phyloP scores from a whole-genome alignment of 2,329 filamentous ascomycete species.

The Podosphaera xanthii region DNA sequence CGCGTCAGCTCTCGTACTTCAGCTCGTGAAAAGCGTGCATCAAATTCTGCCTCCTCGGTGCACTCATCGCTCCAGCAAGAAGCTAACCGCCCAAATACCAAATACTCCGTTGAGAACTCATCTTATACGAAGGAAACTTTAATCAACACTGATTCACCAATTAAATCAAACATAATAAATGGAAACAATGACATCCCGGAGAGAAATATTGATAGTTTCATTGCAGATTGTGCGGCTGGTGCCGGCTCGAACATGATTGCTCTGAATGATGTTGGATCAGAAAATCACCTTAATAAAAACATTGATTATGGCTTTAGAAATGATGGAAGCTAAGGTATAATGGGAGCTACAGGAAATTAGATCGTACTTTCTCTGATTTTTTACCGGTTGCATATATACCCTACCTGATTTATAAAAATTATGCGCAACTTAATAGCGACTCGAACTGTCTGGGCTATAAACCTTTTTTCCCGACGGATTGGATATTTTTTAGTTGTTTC shows the following conservation, averaged over 20 bases:
- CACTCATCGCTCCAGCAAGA: not conserved
- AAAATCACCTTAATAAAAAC: not conserved
- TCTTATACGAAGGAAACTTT: not conserved
- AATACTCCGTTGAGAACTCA: not conserved
- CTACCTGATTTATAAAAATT: too few species aligned
- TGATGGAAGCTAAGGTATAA: not conserved
- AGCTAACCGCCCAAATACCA: not conserved
- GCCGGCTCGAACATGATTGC: not conserved
- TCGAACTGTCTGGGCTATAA: too few species aligned
- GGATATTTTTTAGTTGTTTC: too few species aligned
- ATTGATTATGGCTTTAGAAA: not conserved
- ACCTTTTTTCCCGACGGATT: too few species aligned
- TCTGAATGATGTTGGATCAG: not conserved
- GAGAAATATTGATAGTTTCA: not conserved
- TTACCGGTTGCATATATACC: too few species aligned
- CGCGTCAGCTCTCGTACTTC: not conserved
- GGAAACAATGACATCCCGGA: not conserved
- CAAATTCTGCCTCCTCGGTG: not conserved
- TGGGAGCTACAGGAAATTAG: not conserved
- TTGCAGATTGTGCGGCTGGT: not conserved
- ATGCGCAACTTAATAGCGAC: too few species aligned
- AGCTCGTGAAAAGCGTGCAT: not conserved
- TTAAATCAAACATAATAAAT: not conserved
- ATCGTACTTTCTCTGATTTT: too few species aligned
- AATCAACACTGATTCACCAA: not conserved